These are phyloP conservation scores for Malassezia yamatoensis DNA, from an alignment of 1,284 basidiomycete species.

Conservation along the genomic window DNA sequence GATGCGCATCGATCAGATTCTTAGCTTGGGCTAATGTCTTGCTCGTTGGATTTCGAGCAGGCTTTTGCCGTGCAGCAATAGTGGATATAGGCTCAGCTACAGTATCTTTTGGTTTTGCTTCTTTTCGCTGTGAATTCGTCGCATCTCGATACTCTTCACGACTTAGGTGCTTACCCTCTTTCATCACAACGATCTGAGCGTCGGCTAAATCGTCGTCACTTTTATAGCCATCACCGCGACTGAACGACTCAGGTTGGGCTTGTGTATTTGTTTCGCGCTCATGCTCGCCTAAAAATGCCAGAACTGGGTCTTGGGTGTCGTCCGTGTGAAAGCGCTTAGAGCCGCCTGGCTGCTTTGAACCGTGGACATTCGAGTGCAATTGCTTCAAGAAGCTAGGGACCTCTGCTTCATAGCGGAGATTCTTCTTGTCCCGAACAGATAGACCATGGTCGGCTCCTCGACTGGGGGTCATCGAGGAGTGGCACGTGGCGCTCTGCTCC, in stretches of 20 bases:
- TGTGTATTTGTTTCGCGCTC: background rate
- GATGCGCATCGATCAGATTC: background rate
- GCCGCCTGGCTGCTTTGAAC: background rate
- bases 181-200: conserved; percentile 35
- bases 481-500: background rate
- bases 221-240: conserved; percentile 4
- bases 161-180: conserved; percentile 31
- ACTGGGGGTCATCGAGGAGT: background rate
- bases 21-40: conserved; percentile 1
- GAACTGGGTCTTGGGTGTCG: conserved; percentile 2
- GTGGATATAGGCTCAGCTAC: background rate
- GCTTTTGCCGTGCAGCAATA: background rate
- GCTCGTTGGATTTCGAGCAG: background rate
- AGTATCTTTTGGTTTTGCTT: background rate
- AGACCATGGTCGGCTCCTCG: background rate
- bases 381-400: conserved; percentile 6
- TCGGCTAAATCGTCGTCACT: conserved; percentile 24
- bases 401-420: conserved; percentile 1
- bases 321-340: background rate
- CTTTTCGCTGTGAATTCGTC: background rate
- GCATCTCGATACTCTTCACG: conserved; percentile 20
- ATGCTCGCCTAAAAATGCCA: background rate
- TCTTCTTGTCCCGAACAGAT: background rate
- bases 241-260: background rate
- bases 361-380: conserved; percentile 9